Evolutionary conservation across 1,284 basidiomycete species (phyloP).

Genomic region (Binderoboletus segoi): DNA sequence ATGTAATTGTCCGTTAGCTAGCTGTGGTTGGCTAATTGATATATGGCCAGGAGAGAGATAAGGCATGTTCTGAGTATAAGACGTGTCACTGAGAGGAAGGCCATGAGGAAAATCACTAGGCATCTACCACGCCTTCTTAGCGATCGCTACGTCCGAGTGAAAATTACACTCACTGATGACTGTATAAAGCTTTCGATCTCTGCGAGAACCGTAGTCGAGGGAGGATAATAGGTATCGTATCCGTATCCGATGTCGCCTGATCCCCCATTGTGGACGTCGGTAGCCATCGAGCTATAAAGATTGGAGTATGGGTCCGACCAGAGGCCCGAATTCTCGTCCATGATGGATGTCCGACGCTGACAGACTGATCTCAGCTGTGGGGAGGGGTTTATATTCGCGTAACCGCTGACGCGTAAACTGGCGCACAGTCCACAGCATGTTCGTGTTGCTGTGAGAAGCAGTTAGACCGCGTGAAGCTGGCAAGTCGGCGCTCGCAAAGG

Average conservation of each 20-base stretch:
- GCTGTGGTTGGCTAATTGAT: constrained; percentile 9
- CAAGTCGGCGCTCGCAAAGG: neutral
- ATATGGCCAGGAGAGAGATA: neutral
- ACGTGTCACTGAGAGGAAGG: neutral
- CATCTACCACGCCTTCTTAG: constrained; percentile 15
- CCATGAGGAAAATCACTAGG: neutral
- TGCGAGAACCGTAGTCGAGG: neutral
- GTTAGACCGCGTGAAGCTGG: neutral
- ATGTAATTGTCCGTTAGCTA: constrained; percentile 14
- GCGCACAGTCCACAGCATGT: constrained; percentile 25
- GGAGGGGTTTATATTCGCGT: constrained; percentile 21
- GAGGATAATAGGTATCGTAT: neutral
- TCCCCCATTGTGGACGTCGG: neutral
- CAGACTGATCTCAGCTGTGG: neutral
- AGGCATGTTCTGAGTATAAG: neutral
- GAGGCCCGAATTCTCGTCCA: constrained; percentile 10
- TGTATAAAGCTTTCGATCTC: neutral
- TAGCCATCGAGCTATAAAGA: neutral
- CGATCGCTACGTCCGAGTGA: neutral
- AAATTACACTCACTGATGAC: constrained; percentile 17
- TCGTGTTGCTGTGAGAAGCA: constrained; percentile 23
- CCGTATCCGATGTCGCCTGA: neutral
- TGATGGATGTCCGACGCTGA: constrained; percentile 7
- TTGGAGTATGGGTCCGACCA: constrained; percentile 14
- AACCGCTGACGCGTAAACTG: neutral